These are phyloP conservation scores for Flaveria ramosissima DNA, from an alignment of 129 eudicot species.

Conservation along the genomic window DNA sequence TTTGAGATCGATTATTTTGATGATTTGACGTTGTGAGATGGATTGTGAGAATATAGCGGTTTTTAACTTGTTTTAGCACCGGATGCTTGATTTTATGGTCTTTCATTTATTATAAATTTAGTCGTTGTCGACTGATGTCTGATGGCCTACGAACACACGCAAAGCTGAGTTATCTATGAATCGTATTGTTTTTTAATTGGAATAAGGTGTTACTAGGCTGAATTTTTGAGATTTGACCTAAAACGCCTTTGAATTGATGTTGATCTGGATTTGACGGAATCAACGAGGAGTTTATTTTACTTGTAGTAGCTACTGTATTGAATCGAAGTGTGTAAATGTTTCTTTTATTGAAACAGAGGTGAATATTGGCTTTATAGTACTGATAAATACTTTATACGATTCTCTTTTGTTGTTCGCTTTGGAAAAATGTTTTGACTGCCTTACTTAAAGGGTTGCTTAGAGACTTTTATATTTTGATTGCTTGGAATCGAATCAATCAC, in stretches of 20 bases:
- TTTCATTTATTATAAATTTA: conserved; percentile 5
- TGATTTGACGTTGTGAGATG: conserved; percentile 15
- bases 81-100: background rate
- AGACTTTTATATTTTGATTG: conserved; percentile 12
- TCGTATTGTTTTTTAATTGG: background rate
- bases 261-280: conserved; percentile 21
- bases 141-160: conserved; percentile 20
- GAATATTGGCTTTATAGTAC: conserved; percentile 29
- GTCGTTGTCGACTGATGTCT: conserved; percentile 15
- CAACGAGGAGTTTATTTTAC: background rate
- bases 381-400: conserved; percentile 18
- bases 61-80: background rate
- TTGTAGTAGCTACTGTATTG: background rate
- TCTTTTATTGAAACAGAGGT: background rate
- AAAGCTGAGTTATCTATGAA: background rate
- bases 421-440: background rate
- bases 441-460: background rate
- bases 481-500: conserved; percentile 17
- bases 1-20: conserved; percentile 18
- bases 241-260: background rate
- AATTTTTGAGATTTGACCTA: conserved; percentile 4
- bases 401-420: conserved; percentile 17
- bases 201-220: background rate
- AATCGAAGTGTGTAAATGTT: conserved; percentile 8
- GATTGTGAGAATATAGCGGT: background rate